Base-by-base conservation (phyloP, 371 early-diverging fungal genomes). In the Actinomortierella ambigua region DNA sequence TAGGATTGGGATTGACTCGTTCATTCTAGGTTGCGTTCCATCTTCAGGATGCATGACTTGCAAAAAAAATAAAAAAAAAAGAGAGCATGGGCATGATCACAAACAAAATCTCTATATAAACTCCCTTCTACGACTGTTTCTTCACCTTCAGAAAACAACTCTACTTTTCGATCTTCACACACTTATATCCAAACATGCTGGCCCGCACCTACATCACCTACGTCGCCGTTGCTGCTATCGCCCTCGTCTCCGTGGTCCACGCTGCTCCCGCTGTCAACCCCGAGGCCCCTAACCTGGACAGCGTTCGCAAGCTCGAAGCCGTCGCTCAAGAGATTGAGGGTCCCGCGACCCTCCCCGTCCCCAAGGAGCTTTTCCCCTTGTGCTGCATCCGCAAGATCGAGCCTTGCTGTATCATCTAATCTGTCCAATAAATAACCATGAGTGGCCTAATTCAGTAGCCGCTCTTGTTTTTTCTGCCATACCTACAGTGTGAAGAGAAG, bases 201-300 rank as follows among this genome's bases (percentile, higher is more conserved):
- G n/a, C n/a, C 26, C 54, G 43, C 26, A 42, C 54, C 54, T 54
- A 26, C 42, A 54, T 54, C 54, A 54, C 54, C 55, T 54, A 44
- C 55, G 55, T 28, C 44, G 43, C 55, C 55, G n/a, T 54, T 54
- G 54, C 22, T 26, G 27, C 54, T 26, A 5, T 54, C 24, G 54
- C 17, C 8, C 43, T 54, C 7, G 17, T 54, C 41, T 54, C 57
- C 57, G 26, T 50, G 48, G 27, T 48, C 23, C 39, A 41, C 47
- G 48, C 50, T 40, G 56, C 43, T 22, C 40, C 56, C 26, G 56
- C 24, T 23, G 24, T 13, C 22, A 5, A n/a, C 48, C 44, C 41
- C 43, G 50, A 46, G 20, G 48, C 26, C 50, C 29, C 59, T 50
- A 52, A 39, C 24, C n/a, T 22, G 29, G 23, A 13, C 6, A n/a